Percentiles rank a stretch among this genome's conserved stretches.
Conservation (phyloP, 73 alveolate species). For the Tetrahymena thermophila region DNA sequence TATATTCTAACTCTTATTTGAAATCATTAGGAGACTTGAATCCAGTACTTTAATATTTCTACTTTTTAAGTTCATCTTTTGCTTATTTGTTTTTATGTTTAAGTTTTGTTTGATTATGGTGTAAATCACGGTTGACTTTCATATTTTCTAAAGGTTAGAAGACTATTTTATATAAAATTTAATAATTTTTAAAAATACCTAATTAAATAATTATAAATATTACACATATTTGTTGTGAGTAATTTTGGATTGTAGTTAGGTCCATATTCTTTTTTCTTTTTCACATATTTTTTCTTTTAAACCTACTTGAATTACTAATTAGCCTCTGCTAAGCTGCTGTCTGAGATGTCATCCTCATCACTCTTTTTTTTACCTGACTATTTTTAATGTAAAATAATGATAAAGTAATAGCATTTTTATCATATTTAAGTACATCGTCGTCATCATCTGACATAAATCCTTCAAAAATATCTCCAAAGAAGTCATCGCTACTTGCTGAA, state of each 20-base stretch:
- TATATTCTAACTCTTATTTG: not conserved
- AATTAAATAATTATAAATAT: not conserved
- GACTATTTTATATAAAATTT: not conserved
- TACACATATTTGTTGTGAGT: not conserved
- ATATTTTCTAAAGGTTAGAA: not conserved
- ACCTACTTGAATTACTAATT: not conserved
- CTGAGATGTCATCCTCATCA: not conserved
- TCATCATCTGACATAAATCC: not conserved
- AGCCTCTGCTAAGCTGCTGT: not conserved
- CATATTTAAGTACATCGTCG: not conserved
- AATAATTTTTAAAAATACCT: not conserved
- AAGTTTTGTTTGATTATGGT: not conserved
- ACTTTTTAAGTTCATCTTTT: not conserved
- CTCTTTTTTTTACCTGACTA: not conserved
- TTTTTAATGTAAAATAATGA: not conserved
- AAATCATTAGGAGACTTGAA: not conserved
- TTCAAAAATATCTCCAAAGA: not conserved
- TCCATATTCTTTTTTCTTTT: not conserved
- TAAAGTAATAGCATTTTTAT: not conserved
- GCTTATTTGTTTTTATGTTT: not conserved
- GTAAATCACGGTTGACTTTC: not conserved
- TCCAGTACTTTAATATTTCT: not conserved
- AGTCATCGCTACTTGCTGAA: not conserved
- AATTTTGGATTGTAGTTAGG: not conserved
- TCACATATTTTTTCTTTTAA: not conserved